Base-by-base conservation (phyloP, 73 alveolate species). In the Diophrys appendiculata region DNA sequence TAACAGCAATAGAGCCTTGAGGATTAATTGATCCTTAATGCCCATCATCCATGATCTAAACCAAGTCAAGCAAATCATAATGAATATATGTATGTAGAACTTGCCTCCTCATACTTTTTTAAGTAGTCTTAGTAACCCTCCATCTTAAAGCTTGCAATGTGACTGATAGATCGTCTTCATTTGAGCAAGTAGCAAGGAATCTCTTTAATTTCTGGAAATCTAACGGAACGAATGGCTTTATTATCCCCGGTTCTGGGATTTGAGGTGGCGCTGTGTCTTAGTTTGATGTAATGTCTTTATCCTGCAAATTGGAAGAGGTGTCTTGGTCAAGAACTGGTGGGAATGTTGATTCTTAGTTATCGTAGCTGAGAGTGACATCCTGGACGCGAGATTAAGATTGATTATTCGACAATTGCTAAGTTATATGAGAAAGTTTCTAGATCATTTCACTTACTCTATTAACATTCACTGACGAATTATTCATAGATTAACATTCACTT, bases 121-220 rank as follows among this genome's bases (percentile, higher is more conserved):
- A 85, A 70, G 87, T 93, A 0, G 95, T 88, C 72, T 92, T 94
- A 1, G 96, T 84, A 2, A 92, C 72, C 30, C 98, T 29, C 94
- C 94, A 90, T 78, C 96, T 80, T 35, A 94, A 56, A 1, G 98
- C 97, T 84, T 94, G 88, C 1, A 94, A 80, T 13, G 93, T 82
- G 65, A 90, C 88, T 67, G 97, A 92, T 14, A 90, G 76, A 52
- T 92, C 73, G 30, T 94, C 98, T 33, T 82, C 93, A 54, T 33
- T 81, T 24, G 30, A 69, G 60, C 5, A 18, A 43, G 60, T 5
- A 18, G 60, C 5, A 11, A 86, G 64, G 83, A 79, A 86, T 3
- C 67, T 72, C 75, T 80, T 86, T 2, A 86, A 18, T 69, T 80
- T 78, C 31, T 78, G 85, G 54, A 35, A 80, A 26, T 86, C 85